Conservation (phyloP, 1,139 yeast species). For the Taiozyma sp. region DNA sequence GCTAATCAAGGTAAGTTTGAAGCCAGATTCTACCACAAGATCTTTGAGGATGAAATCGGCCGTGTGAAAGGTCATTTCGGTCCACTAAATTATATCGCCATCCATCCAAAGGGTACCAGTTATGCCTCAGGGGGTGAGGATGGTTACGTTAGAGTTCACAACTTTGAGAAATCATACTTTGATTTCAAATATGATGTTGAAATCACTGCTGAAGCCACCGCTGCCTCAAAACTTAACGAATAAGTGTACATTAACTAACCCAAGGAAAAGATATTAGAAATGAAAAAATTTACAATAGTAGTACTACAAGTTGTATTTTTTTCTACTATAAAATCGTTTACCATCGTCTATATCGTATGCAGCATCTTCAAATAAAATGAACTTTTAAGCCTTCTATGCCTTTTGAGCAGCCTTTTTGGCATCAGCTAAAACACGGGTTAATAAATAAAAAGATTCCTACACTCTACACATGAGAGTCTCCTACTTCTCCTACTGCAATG, state of each 20-base stretch:
- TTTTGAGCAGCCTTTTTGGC: slow-evolving; percentile 48
- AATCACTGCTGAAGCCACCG: slow-evolving; percentile 56
- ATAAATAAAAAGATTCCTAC: slow-evolving; percentile 1
- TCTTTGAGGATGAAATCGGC: slow-evolving; percentile 93
- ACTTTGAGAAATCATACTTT: slow-evolving; percentile 86
- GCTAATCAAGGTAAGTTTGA: slow-evolving; percentile 96
- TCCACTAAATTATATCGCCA: slow-evolving; percentile 91
- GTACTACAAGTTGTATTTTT: neutral
- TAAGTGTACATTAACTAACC: neutral
- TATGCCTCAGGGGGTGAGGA: slow-evolving; percentile 98
- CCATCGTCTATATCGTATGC: neutral
- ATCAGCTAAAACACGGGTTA: slow-evolving; percentile 39
- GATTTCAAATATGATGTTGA: slow-evolving; percentile 93
- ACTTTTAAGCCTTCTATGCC: neutral
- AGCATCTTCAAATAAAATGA: neutral
- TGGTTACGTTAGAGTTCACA: slow-evolving; percentile 93
- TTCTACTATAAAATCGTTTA: neutral
- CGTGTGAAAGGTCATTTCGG: slow-evolving; percentile 99
- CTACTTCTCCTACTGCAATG: neutral
- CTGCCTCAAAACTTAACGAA: slow-evolving; percentile 3
- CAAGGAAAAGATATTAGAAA: neutral
- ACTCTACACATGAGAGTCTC: neutral
- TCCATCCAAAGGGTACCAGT: slow-evolving; percentile 91
- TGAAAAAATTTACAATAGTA: neutral
- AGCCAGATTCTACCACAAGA: slow-evolving; percentile 92